Conservation (phyloP, 2,329 filamentous ascomycete species). For the Colletotrichum theobromicola region DNA sequence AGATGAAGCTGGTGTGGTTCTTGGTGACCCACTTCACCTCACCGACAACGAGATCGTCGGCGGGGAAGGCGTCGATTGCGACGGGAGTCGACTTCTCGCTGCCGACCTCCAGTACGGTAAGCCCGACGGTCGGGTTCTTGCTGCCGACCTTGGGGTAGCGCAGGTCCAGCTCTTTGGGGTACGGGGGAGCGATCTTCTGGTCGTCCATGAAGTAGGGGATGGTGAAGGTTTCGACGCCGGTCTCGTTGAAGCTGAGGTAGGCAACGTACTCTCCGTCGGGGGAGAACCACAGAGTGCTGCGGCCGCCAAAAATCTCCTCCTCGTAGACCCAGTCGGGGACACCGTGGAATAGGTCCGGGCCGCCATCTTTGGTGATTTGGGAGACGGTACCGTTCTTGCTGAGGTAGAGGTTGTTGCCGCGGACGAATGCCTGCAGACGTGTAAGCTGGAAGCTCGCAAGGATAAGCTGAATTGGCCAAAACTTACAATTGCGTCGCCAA, state of each 20-base stretch:
- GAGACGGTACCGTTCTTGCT: slow-evolving; percentile 58
- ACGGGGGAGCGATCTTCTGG: slow-evolving; percentile 60
- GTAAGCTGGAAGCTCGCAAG: not conserved
- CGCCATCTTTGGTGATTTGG: slow-evolving; percentile 64
- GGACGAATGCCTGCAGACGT: slow-evolving; percentile 60
- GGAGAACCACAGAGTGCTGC: slow-evolving; percentile 95
- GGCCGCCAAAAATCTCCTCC: slow-evolving; percentile 67
- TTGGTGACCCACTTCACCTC: slow-evolving; percentile 73
- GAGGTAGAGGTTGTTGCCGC: slow-evolving; percentile 69
- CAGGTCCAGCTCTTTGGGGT: slow-evolving; percentile 66
- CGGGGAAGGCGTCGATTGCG: slow-evolving; percentile 60
- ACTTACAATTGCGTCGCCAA: slow-evolving; percentile 53
- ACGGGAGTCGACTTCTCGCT: slow-evolving; percentile 50
- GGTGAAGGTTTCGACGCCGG: slow-evolving; percentile 69
- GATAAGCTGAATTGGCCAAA: not conserved
- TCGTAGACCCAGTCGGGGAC: slow-evolving; percentile 88
- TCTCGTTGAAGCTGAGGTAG: slow-evolving; percentile 89
- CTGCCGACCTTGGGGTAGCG: slow-evolving; percentile 74
- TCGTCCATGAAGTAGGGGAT: slow-evolving; percentile 71
- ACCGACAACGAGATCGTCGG: slow-evolving; percentile 68
- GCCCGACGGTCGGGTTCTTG: slow-evolving; percentile 68
- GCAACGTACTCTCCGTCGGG: slow-evolving; percentile 87
- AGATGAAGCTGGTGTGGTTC: slow-evolving; percentile 63
- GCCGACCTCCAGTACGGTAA: slow-evolving; percentile 62
- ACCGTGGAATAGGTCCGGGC: slow-evolving; percentile 67